These are phyloP conservation scores for Porcisia deanei DNA, from an alignment of 208 protist genomes.

Conservation along the genomic window DNA sequence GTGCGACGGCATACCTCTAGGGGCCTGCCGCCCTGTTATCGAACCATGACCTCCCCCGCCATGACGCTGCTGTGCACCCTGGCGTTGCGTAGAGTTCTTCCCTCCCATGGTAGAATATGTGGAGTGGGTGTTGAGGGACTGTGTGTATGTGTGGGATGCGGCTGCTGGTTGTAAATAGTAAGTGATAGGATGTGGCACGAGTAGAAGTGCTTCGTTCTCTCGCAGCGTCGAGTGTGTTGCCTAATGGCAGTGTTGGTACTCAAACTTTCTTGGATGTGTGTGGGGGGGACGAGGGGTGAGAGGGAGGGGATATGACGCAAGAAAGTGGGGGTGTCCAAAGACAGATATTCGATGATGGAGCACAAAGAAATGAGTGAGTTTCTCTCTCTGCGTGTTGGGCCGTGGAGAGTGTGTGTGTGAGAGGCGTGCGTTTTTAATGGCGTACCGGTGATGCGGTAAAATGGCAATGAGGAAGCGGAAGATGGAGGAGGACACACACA, in stretches of 20 bases:
- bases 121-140: background rate
- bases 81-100: constrained; percentile 39
- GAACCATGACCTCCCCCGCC: constrained; percentile 14
- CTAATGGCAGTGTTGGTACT: background rate
- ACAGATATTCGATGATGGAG: background rate
- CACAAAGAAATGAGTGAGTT: background rate
- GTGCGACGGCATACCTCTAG: constrained; percentile 64
- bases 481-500: background rate
- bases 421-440: background rate
- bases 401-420: background rate
- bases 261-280: background rate
- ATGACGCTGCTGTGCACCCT: constrained; percentile 19
- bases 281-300: background rate
- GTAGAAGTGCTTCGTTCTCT: background rate
- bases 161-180: background rate
- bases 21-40: constrained; percentile 18
- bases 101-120: constrained; percentile 24
- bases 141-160: background rate
- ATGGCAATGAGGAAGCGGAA: background rate
- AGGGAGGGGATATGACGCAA: background rate
- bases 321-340: background rate
- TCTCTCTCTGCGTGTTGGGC: background rate
- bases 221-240: background rate
- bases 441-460: background rate
- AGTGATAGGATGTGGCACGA: background rate